These are phyloP conservation scores for Amniculicola lignicola DNA, from an alignment of 495 filamentous ascomycete genomes.

Conservation along the genomic window DNA sequence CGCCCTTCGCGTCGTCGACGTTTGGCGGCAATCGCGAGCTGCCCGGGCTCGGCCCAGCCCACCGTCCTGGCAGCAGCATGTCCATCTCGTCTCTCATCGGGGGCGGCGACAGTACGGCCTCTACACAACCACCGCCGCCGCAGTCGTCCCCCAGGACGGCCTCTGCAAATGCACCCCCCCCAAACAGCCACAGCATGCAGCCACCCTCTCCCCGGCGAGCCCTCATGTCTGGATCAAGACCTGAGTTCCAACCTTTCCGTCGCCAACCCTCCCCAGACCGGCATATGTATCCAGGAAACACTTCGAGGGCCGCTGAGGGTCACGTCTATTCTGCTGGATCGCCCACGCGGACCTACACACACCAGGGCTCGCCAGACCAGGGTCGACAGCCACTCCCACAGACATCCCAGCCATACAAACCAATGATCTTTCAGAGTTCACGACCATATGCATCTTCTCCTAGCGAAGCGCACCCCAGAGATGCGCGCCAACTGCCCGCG, in stretches of 20 bases:
- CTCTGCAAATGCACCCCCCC: conserved; percentile 12
- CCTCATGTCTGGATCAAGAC: conserved; percentile 18
- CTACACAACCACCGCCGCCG: conserved; percentile 24
- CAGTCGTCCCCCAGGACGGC: conserved; percentile 27
- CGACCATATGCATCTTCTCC: conserved; percentile 29
- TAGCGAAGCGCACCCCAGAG: conserved; percentile 21
- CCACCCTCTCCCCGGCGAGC: conserved; percentile 41
- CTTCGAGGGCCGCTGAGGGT: conserved; percentile 21
- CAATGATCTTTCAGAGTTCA: conserved; percentile 27
- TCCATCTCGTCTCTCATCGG: conserved; percentile 92
- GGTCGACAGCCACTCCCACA: conserved; percentile 20
- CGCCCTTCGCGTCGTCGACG: conserved; percentile 45
- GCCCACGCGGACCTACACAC: conserved; percentile 26
- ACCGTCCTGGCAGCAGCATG: conserved; percentile 76
- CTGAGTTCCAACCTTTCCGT: conserved; percentile 31
- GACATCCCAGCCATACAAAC: conserved; percentile 26
- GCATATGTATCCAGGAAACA: conserved; percentile 16
- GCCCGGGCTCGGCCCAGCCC: conserved; percentile 45
- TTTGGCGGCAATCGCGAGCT: conserved; percentile 53
- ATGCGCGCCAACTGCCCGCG: conserved; percentile 14
- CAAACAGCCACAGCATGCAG: conserved; percentile 37
- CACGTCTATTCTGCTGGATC: conserved; percentile 24
- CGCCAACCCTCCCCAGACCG: conserved; percentile 31
- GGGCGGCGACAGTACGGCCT: conserved; percentile 44
- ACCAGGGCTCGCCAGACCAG: conserved; percentile 32